phyloP scores from a whole-genome alignment of 352 stramenopile genomes.

The Phytopythium chamaehyphon region DNA sequence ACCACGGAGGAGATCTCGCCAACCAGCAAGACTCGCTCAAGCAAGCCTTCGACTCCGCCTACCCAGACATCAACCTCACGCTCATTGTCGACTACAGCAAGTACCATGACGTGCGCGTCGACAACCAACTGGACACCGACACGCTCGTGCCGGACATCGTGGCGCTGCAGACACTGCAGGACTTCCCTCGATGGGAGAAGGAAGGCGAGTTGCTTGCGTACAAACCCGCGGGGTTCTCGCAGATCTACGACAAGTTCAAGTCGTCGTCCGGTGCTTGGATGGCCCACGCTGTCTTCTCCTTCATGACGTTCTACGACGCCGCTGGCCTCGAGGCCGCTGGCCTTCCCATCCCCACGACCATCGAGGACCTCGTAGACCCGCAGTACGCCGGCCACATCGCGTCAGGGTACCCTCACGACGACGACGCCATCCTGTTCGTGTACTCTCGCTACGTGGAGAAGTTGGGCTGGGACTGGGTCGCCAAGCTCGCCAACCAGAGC shows the following conservation, averaged over 20 bases:
- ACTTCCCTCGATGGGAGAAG: slow-evolving; percentile 40
- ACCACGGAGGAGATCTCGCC: slow-evolving; percentile 28
- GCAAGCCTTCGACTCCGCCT: slow-evolving; percentile 20
- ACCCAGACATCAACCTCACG: slow-evolving; percentile 57
- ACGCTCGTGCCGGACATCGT: slow-evolving; percentile 35
- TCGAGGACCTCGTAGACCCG: slow-evolving; percentile 23
- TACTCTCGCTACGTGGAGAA: slow-evolving; percentile 39
- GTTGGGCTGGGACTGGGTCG: slow-evolving; percentile 51
- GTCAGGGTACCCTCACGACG: slow-evolving; percentile 42
- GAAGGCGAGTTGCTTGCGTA: slow-evolving; percentile 41
- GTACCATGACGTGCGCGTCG: slow-evolving; percentile 49
- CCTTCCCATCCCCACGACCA: slow-evolving; percentile 11
- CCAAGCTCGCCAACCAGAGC: slow-evolving; percentile 34
- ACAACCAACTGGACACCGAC: slow-evolving; percentile 53
- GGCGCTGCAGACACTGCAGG: slow-evolving; percentile 47
- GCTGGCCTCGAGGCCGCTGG: slow-evolving; percentile 11
- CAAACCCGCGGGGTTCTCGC: slow-evolving; percentile 45
- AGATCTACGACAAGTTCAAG: slow-evolving; percentile 45
- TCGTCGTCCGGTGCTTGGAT: slow-evolving; percentile 26
- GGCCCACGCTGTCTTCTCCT: slow-evolving; percentile 31
- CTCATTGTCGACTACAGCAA: slow-evolving; percentile 53
- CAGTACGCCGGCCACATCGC: slow-evolving; percentile 33
- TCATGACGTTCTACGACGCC: slow-evolving; percentile 31
- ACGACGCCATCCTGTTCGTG: slow-evolving; percentile 45
- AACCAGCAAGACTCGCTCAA: slow-evolving; percentile 20